Evolutionary conservation across 805 yeast species (phyloP).

Genomic region (Ogataea neopini): DNA sequence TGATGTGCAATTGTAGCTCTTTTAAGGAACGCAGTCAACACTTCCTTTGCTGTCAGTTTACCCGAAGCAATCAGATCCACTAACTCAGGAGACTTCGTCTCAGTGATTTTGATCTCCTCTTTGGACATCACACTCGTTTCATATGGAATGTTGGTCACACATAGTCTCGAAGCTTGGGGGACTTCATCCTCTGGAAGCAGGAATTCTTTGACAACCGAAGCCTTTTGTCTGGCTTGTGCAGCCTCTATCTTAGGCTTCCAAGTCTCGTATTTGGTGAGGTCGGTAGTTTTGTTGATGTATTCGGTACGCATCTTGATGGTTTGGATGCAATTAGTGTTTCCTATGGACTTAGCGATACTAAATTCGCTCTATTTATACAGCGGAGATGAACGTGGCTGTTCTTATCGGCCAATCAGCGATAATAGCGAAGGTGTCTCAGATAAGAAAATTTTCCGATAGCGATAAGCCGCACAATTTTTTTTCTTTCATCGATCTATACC

Average conservation of each 20-base stretch:
- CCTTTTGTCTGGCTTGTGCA: slow-evolving; percentile 29
- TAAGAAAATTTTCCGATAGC: neutral
- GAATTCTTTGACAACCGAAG: slow-evolving; percentile 27
- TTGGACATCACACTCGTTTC: slow-evolving; percentile 31
- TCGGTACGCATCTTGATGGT: neutral
- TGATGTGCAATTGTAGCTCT: slow-evolving; percentile 61
- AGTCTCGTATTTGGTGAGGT: slow-evolving; percentile 12
- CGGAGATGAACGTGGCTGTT: neutral
- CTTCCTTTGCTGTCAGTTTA: slow-evolving; percentile 44
- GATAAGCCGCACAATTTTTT: neutral
- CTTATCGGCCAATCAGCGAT: slow-evolving; percentile 1
- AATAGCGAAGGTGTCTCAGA: neutral
- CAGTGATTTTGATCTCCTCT: slow-evolving; percentile 44
- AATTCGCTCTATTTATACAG: neutral
- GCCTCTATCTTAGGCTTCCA: slow-evolving; percentile 38
- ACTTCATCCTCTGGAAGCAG: slow-evolving; percentile 18
- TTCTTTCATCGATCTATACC: neutral
- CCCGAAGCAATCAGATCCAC: slow-evolving; percentile 22
- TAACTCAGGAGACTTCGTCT: slow-evolving; percentile 28
- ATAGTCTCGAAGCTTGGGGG: slow-evolving; percentile 17
- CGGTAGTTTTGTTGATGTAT: slow-evolving; percentile 11
- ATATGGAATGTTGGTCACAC: slow-evolving; percentile 30
- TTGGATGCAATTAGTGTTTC: neutral
- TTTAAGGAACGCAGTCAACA: slow-evolving; percentile 53
- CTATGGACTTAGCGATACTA: neutral